Base-by-base conservation (phyloP, 495 filamentous ascomycete genomes). In the Xylaria grammica region DNA sequence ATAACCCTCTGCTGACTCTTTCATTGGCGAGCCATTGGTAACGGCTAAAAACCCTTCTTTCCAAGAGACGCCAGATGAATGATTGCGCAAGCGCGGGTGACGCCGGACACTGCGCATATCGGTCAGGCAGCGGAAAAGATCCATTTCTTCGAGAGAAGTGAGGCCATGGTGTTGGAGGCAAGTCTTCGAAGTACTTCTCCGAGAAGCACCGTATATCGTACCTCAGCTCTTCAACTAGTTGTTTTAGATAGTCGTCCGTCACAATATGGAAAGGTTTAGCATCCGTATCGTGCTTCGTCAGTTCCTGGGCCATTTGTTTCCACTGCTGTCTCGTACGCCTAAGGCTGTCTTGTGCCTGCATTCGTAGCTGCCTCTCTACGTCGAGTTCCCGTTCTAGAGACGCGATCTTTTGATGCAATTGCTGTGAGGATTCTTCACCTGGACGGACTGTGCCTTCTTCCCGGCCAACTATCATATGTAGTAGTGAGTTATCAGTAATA, bases 171-270 rank as follows among this genome's bases (percentile, higher is more conserved):
- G 17, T 24, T 17, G 48, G 27, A 17, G 27, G 3, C 48, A 51
- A 51, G 30, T 51, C 48, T 51, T 51, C 48, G 48, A 51, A 51
- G 27, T 51, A 51, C 5, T 24, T 4, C 9, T 51, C 26, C 30
- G 48, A 15, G 19, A 51, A 51, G 10, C 48, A 51, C 27, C 48
- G 6, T 30, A 51, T 26, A 51, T 51, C 48, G 30, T 51, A 51
- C 15, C 27, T 51, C 4, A 51, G 26, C 48, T 51, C 48, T 10
- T 30, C 6, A n/a, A 19, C 48, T 32, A 30, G 26, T 26, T 51
- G 48, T 30, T 51, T 51, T 10, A 51, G 48, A 51, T 51, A 51
- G 30, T 32, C 27, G 27, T 51, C 48, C 30, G 48, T 51, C 13
- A 51, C 48, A 19, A 26, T n/a, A 51, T 51, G 27, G 26, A 51